These are phyloP conservation scores for Juncus effusus DNA, from an alignment of 176 grass and related monocot species.

Conservation along the genomic window DNA sequence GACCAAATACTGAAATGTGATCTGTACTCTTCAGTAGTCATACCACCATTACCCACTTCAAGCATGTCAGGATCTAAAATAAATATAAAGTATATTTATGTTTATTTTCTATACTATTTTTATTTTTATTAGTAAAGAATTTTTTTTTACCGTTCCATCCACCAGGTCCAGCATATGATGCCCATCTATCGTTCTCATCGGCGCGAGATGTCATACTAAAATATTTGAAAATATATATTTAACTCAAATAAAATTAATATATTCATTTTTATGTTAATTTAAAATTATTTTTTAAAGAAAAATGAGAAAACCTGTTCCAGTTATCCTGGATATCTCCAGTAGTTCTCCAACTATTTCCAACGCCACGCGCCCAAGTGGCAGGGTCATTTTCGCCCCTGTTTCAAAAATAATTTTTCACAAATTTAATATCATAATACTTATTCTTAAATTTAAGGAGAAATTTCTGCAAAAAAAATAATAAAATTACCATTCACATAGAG, in stretches of 20 bases:
- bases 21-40: conserved; percentile 76
- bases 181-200: conserved; percentile 92
- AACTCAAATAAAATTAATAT: background rate
- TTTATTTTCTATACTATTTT: conserved; percentile 10
- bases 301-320: conserved; percentile 61
- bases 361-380: conserved; percentile 69
- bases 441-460: background rate
- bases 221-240: conserved; percentile 2
- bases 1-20: conserved; percentile 98
- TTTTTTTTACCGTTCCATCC: conserved; percentile 74
- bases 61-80: conserved; percentile 89
- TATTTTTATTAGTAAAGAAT: background rate
- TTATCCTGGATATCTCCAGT: conserved; percentile 80
- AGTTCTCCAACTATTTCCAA: conserved; percentile 98
- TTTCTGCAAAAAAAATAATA: background rate
- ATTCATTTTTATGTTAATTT: background rate
- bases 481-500: conserved; percentile 82
- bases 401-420: conserved; percentile 5
- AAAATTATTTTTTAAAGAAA: background rate
- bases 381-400: conserved; percentile 67
- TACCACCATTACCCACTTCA: conserved; percentile 91
- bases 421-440: background rate
- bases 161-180: conserved; percentile 73
- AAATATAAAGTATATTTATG: background rate
- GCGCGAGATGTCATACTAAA: conserved; percentile 83